Evolutionary conservation across 805 yeast genomes (phyloP), one percentile per base, ranked within the genome.

Genomic region (Ogataea saltuana): DNA sequence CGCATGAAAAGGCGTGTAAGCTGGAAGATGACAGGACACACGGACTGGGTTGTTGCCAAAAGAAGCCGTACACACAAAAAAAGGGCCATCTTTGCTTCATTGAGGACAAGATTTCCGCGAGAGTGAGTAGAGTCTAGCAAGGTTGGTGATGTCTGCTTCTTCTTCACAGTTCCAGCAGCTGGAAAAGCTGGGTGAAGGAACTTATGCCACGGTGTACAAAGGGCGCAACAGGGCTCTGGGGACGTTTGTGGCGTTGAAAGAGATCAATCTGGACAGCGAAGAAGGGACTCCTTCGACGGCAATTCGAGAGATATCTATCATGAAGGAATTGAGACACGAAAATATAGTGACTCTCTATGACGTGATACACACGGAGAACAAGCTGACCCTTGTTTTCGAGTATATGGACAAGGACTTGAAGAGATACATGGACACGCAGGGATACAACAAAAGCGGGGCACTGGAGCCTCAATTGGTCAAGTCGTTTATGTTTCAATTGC

Each of bases 251-350:
- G 99, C 99, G 0, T 72, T 93, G 57, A 93, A 93, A 63, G 98
- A 93, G 64, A 93, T 93, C 68, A 86, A 85, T 57, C 73, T 91
- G 48, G 99, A 93, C 61, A 84, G 95, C 39, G 99, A 93, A 60
- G 97, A 93, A 68, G 99, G 99, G 28, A 95, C 98, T 1, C 99
- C 99, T 6, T 88, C 97, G 4, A 93, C 99, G 1, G 99, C 99
- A 2, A 91, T 91, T 57, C 77, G 99, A 51, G 99, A 91, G 66
- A 91, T 91, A 49, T 91, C 98, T 4, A 71, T 91, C 45, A 85
- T 91, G 88, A 91, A 91, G 67, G 99, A 91, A 66, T 74, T 91
- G 47, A 88, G 87, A 61, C 95, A 90, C 63, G 96, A 86, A 53
- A 91, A 91, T 64, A 88, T 91, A 50, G 95, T 91, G 33, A 82